phyloP scores from a whole-genome alignment of 2,329 filamentous ascomycete species.

The Macrophomina tecta region DNA sequence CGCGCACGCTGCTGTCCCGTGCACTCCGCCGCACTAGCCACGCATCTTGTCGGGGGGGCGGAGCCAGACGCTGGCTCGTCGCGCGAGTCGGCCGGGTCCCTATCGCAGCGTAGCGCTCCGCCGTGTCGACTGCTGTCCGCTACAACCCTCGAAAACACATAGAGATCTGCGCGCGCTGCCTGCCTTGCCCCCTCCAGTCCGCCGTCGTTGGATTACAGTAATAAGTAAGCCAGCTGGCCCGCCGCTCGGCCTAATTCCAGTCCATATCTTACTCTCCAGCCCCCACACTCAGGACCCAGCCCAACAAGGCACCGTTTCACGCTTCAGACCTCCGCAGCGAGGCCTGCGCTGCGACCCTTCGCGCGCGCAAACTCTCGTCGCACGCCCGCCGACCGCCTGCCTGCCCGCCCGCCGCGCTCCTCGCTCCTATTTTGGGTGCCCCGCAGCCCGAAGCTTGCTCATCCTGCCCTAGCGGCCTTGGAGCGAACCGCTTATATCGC shows the following conservation, averaged over 20 bases:
- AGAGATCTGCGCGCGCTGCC: constrained; percentile 14
- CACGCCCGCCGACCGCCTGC: constrained; percentile 1
- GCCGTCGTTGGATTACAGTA: not conserved
- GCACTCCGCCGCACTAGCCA: constrained; percentile 17
- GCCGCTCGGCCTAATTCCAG: constrained; percentile 21
- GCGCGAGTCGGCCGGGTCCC: constrained; percentile 8
- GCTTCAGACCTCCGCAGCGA: constrained; percentile 20
- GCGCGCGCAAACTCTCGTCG: not conserved
- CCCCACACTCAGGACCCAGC: constrained; percentile 7
- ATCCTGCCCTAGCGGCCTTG: constrained; percentile 22
- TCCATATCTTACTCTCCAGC: constrained; percentile 22
- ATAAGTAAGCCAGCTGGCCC: constrained; percentile 5
- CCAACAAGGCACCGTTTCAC: constrained; percentile 17
- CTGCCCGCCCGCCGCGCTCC: not conserved
- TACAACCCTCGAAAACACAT: not conserved
- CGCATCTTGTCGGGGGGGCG: constrained; percentile 13
- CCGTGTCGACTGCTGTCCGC: no score
- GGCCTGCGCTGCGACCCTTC: constrained; percentile 1
- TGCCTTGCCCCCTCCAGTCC: not conserved
- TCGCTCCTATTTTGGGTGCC: constrained; percentile 24
- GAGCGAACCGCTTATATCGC: constrained; percentile 21
- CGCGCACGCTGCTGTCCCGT: not conserved
- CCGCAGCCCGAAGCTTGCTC: constrained; percentile 21
- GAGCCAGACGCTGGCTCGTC: constrained; percentile 5
- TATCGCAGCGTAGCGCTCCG: not conserved